phyloP scores from a whole-genome alignment of 306 rosid species.

The Prunus armeniaca region DNA sequence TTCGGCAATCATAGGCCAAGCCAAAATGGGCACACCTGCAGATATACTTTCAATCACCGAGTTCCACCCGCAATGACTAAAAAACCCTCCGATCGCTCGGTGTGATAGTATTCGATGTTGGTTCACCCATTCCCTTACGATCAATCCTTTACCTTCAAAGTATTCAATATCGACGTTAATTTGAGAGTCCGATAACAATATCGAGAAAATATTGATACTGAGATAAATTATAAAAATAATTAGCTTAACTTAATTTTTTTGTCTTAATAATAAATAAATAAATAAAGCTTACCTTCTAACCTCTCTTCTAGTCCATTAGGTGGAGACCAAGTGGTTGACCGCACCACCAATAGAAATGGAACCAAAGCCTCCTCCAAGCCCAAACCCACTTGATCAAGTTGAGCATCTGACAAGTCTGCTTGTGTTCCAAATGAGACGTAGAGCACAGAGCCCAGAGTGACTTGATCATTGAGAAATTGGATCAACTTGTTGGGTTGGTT shows the following conservation, averaged over 20 bases:
- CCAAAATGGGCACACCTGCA: constrained; percentile 29
- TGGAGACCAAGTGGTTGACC: constrained; percentile 25
- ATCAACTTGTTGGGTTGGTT: neutral
- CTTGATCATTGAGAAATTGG: constrained; percentile 2
- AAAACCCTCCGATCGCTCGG: constrained; percentile 27
- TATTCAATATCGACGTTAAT: neutral
- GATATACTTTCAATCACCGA: constrained; percentile 32
- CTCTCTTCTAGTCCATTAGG: constrained; percentile 2
- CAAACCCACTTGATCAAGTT: constrained; percentile 31
- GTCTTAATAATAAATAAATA: too few species aligned
- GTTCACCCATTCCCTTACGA: constrained; percentile 28
- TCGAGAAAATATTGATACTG: neutral
- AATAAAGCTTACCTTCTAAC: neutral
- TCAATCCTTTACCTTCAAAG: constrained; percentile 8
- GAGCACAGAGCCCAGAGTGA: constrained; percentile 14
- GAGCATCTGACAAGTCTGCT: constrained; percentile 17
- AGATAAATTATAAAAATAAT: too few species aligned
- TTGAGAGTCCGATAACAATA: neutral
- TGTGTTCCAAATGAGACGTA: constrained; percentile 35
- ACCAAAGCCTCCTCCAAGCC: constrained; percentile 30
- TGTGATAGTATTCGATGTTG: constrained; percentile 22
- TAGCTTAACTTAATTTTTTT: neutral
- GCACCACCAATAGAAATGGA: constrained; percentile 27
- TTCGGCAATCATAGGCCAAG: constrained; percentile 36
- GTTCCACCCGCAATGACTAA: constrained; percentile 48